Base-by-base conservation (phyloP, 441 rosid genomes). In the Sinapis alba region DNA sequence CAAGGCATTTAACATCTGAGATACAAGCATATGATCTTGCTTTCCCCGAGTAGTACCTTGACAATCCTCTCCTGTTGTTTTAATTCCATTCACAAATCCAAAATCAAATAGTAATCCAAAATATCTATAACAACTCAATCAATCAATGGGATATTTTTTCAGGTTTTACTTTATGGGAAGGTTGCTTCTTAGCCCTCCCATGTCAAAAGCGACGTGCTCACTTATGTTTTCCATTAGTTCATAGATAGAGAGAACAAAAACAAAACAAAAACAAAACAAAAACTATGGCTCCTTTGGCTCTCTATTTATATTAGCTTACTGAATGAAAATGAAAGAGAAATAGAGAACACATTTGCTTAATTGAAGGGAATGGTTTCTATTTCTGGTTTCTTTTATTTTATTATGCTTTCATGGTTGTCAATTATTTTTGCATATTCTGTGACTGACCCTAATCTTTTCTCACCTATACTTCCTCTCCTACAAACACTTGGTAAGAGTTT, bases 11-110 rank as follows among this genome's bases (percentile, higher is more conserved):
- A 32, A 82, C 94, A 53, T 89, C 95, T 16, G 88, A 81, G 75
- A 86, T 87, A 86, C 92, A 86, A 2, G 75, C 61, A 69, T 83
- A 90, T 20, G 93, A 88, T 80, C 93, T 87, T 57, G 95, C 81
- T 81, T 87, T 90, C 68, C 86, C 93, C 2, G 92, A 84, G 66
- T 89, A 88, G 76, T 83, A 86, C 85, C 89, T 88, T 18, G 94
- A 91, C 84, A 91, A 75, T 66, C 95, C 91, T 73, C 89, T 89
- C 84, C 88, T 87, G 80, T 64, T 30, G 5, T 41, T 58, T 34
- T 3, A n/a, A 51, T 18, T 53, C 43, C 36, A 15, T 54, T 30
- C 3, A 54, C 12, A 20, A 19, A 23, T 51, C 62, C 57, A 36
- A 54, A 10, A 21, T 67, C 18, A 78, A 30, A 38, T 6, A 50